Conservation (phyloP, 495 filamentous ascomycete species). For the Xylona heveae region DNA sequence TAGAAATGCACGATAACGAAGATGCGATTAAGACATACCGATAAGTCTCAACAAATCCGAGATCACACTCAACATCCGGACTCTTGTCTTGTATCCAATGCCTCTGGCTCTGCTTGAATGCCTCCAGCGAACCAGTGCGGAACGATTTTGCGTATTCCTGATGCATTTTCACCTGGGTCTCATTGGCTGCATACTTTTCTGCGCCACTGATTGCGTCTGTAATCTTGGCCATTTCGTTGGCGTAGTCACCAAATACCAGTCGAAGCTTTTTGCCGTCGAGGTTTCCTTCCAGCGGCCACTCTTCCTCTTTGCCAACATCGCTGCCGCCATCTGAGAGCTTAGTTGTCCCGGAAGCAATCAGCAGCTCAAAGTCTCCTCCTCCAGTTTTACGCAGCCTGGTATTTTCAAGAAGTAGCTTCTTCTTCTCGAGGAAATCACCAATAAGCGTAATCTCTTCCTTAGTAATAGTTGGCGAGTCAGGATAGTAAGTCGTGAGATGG, state of each 20-base stretch:
- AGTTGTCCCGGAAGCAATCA: slow-evolving; percentile 52
- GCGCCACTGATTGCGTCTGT: slow-evolving; percentile 12
- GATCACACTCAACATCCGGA: slow-evolving; percentile 72
- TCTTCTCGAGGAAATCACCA: slow-evolving; percentile 50
- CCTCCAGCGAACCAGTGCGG: slow-evolving; percentile 58
- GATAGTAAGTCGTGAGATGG: slow-evolving; percentile 86
- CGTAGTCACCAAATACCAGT: slow-evolving; percentile 69
- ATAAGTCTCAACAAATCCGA: slow-evolving; percentile 94
- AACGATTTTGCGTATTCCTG: slow-evolving; percentile 71
- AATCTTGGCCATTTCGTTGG: slow-evolving; percentile 25
- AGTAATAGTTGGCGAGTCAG: slow-evolving; percentile 65
- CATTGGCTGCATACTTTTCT: slow-evolving; percentile 56
- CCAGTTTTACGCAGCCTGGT: slow-evolving; percentile 61
- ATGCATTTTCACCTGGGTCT: slow-evolving; percentile 70
- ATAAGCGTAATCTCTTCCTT: slow-evolving; percentile 62
- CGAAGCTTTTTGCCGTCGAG: slow-evolving; percentile 49
- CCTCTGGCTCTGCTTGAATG: slow-evolving; percentile 79
- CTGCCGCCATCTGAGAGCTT: slow-evolving; percentile 35
- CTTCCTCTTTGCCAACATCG: slow-evolving; percentile 44
- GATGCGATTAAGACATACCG: too few species aligned
- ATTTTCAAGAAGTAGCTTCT: slow-evolving; percentile 62
- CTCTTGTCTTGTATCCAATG: slow-evolving; percentile 86
- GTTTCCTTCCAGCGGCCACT: slow-evolving; percentile 40
- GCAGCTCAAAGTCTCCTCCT: slow-evolving; percentile 51
- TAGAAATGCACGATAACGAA: too few species aligned